These are phyloP conservation scores for Keqinozyma sinolaborantium DNA, from an alignment of 1,139 yeast genomes.

Conservation along the genomic window DNA sequence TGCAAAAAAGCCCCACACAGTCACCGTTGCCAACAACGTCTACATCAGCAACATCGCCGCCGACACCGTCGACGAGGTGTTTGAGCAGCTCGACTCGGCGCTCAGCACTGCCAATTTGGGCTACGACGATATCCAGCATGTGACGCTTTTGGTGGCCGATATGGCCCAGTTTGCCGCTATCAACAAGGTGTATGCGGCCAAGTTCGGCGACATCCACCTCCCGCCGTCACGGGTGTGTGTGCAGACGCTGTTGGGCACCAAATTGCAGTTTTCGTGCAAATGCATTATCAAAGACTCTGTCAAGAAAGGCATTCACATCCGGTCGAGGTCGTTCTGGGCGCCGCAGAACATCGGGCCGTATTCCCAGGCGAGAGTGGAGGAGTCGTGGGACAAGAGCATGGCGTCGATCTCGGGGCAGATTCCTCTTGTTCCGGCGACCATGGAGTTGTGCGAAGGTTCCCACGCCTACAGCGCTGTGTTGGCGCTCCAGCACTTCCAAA, in stretches of 20 bases:
- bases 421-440: slow-evolving; percentile 70
- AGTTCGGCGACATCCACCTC: slow-evolving; percentile 51
- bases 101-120: slow-evolving; percentile 23
- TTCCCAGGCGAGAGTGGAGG: slow-evolving; percentile 70
- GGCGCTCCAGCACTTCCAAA: slow-evolving; percentile 70
- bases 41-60: slow-evolving; percentile 50
- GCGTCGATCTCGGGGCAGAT: slow-evolving; percentile 90
- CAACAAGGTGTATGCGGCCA: slow-evolving; percentile 54
- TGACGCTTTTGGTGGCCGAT: slow-evolving; percentile 57
- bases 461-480: slow-evolving; percentile 29
- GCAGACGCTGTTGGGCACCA: slow-evolving; percentile 47
- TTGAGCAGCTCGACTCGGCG: slow-evolving; percentile 33
- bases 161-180: slow-evolving; percentile 63
- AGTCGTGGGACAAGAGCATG: slow-evolving; percentile 31
- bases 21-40: slow-evolving; percentile 11
- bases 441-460: slow-evolving; percentile 38
- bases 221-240: slow-evolving; percentile 93
- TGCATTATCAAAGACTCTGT: slow-evolving; percentile 13
- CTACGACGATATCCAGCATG: slow-evolving; percentile 47
- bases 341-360: slow-evolving; percentile 98
- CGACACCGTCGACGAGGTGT: slow-evolving; percentile 29
- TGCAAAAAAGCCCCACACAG: slow-evolving; percentile 16
- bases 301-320: slow-evolving; percentile 78
- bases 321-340: slow-evolving; percentile 94
- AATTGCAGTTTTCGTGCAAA: slow-evolving; percentile 57